Conservation (phyloP, 495 filamentous ascomycete species). For the Penicillium bovifimosum region DNA sequence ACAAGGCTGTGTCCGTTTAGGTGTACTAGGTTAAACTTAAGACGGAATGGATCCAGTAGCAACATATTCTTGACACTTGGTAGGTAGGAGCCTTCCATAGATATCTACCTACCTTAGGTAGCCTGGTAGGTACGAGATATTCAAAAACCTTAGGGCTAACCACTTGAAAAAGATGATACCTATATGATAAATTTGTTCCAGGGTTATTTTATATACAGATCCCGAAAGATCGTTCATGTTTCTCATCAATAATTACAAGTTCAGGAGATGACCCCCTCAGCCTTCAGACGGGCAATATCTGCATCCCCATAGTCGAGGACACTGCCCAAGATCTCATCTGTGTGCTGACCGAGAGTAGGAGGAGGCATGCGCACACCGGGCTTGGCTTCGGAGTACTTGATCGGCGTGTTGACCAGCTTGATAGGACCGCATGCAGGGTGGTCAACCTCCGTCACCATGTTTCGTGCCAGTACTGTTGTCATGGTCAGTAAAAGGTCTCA, state of each 20-base stretch:
- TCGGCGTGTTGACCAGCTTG: constrained; percentile 87
- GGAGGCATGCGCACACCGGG: constrained; percentile 76
- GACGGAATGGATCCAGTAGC: too few species aligned
- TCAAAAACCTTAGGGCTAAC: not conserved
- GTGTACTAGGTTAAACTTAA: too few species aligned
- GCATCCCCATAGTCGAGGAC: constrained; percentile 57
- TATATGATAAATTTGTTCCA: not conserved
- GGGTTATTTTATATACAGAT: constrained; percentile 1
- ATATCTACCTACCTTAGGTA: too few species aligned
- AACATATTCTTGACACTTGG: too few species aligned
- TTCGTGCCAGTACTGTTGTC: constrained; percentile 61
- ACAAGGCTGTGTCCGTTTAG: too few species aligned
- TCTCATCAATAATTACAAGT: not conserved
- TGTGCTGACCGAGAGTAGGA: constrained; percentile 87
- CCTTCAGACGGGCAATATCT: constrained; percentile 58
- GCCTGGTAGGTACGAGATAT: too few species aligned
- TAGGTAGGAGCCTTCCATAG: too few species aligned
- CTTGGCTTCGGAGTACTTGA: constrained; percentile 83
- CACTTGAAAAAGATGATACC: not conserved
- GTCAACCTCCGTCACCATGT: constrained; percentile 84
- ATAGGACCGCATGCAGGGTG: constrained; percentile 79
- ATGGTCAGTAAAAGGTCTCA: constrained; percentile 1
- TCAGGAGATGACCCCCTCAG: constrained; percentile 64
- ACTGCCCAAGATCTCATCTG: constrained; percentile 70
- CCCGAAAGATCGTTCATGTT: not conserved